Evolutionary conservation across 805 yeast species (phyloP), one percentile per base, ranked within the genome.

Genomic region (Priceomyces melissophilus): DNA sequence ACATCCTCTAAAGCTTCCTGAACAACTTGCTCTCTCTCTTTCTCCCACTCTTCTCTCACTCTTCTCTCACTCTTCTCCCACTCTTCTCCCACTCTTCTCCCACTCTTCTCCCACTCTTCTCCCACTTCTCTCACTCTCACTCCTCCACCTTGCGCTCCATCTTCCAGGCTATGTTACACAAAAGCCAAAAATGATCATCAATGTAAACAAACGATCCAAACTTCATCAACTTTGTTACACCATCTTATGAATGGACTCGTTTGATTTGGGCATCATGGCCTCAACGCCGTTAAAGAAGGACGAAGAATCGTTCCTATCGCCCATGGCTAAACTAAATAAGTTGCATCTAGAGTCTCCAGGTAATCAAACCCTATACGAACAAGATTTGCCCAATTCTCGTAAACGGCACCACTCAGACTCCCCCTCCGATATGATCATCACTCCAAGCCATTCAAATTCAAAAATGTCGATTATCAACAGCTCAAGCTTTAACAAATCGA

Each of bases 291-390:
- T 43, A 37, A 30, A 37, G 16, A 35, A 28, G 20, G 37, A 12
- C 5, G 39, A 41, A 16, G 35, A 32, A 4, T 47, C 57, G 12
- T 55, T 58, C 37, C 32, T 60, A 14, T 67, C 72, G 6, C 74
- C 74, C 12, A 58, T 67, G 41, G 58, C 56, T 35, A 57, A 58
- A 40, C 55, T 69, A 20, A 61, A 64, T 42, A 57, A 61, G 28
- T 49, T 69, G 17, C 67, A 68, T 42, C 37, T 65, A 12, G 55
- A 55, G 37, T 46, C 56, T 6, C 42, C 43, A 6, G 69, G 65
- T 2, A 56, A 64, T 38, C 47, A 57, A 39, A 64, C 65, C 26
- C 54, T 63, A 33, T 43, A 46, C 31, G 54, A 49, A 26, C 51
- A 55, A 16, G 48, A 55, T 17, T 49, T 46, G 12, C 34, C n/a